These are phyloP conservation scores for Wickerhamomyces ciferrii DNA, from an alignment of 805 yeast genomes.

Conservation along the genomic window DNA sequence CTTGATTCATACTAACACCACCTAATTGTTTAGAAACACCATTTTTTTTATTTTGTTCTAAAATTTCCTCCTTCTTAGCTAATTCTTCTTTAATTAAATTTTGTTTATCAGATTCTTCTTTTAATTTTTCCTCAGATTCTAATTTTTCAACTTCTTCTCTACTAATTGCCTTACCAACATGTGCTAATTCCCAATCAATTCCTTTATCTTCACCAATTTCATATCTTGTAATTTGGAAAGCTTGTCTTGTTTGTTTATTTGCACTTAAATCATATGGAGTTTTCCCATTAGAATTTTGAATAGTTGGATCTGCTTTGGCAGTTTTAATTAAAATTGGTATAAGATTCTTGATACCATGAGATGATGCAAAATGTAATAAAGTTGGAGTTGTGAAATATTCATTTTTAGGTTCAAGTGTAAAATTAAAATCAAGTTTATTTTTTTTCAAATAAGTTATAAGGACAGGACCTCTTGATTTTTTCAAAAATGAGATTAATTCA, in stretches of 20 bases:
- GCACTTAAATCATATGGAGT: conserved; percentile 66
- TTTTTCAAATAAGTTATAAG: conserved; percentile 56
- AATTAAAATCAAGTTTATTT: conserved; percentile 49
- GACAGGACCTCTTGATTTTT: conserved; percentile 74
- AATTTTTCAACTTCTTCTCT: conserved; percentile 49
- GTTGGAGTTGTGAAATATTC: conserved; percentile 62
- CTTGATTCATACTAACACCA: conserved; percentile 25
- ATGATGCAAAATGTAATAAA: conserved; percentile 71
- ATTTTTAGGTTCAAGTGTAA: conserved; percentile 47
- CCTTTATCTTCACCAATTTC: conserved; percentile 57
- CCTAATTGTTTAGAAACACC: conserved; percentile 24
- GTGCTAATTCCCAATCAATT: conserved; percentile 67
- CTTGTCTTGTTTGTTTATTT: conserved; percentile 37
- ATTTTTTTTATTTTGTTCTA: conserved; percentile 13
- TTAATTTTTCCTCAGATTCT: conserved; percentile 29
- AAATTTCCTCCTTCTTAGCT: conserved; percentile 34
- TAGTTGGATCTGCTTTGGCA: conserved; percentile 67
- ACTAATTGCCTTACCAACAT: conserved; percentile 53
- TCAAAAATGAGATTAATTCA: conserved; percentile 55
- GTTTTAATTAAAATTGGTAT: conserved; percentile 53
- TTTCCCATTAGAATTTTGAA: conserved; percentile 45
- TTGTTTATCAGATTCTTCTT: conserved; percentile 34
- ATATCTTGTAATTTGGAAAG: conserved; percentile 65
- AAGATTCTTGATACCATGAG: conserved; percentile 62
- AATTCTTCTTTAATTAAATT: conserved; percentile 37